A percentile compares a stretch with the other conserved stretches of the same genome.
Conservation (phyloP, 1,284 basidiomycete genomes). For the Apiotrichum gracile region DNA sequence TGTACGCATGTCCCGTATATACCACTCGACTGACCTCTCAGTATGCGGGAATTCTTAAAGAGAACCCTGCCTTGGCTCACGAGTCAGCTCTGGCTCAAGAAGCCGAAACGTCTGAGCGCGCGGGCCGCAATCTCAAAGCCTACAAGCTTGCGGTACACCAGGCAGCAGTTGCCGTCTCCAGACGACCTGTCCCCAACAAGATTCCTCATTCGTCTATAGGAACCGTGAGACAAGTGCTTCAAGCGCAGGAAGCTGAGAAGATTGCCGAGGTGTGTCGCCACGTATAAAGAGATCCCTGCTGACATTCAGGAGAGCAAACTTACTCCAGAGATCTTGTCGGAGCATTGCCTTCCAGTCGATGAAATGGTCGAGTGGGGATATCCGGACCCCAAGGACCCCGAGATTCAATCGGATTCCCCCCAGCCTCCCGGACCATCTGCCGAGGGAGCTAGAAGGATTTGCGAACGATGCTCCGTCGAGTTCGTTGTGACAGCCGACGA, state of each 20-base stretch:
- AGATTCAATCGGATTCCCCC: background rate
- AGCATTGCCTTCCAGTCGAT: conserved; percentile 57
- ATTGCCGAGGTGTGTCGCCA: conserved; percentile 49
- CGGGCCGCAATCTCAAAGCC: conserved; percentile 30
- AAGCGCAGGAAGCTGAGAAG: conserved; percentile 58
- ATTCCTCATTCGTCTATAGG: conserved; percentile 69
- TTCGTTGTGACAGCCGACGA: conserved; percentile 57
- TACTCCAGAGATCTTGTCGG: conserved; percentile 52
- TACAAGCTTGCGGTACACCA: conserved; percentile 45
- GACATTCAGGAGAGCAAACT: conserved; percentile 49
- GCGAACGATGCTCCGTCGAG: conserved; percentile 67
- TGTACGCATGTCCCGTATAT: conserved; percentile 12
- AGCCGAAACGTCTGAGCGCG: conserved; percentile 28
- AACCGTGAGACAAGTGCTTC: conserved; percentile 62
- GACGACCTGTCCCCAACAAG: conserved; percentile 59
- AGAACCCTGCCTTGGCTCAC: conserved; percentile 32
- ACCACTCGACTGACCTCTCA: conserved; percentile 6
- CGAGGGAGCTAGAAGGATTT: conserved; percentile 60
- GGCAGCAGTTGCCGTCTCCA: conserved; percentile 45
- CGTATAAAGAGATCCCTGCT: no score
- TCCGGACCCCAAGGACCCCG: conserved; percentile 48
- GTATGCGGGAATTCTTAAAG: conserved; percentile 30
- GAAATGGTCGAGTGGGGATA: conserved; percentile 66
- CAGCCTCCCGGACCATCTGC: conserved; percentile 50
- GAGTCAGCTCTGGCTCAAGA: conserved; percentile 37